Evolutionary conservation across 495 filamentous ascomycete genomes (phyloP).

Genomic region (Lichenothelia convexa): DNA sequence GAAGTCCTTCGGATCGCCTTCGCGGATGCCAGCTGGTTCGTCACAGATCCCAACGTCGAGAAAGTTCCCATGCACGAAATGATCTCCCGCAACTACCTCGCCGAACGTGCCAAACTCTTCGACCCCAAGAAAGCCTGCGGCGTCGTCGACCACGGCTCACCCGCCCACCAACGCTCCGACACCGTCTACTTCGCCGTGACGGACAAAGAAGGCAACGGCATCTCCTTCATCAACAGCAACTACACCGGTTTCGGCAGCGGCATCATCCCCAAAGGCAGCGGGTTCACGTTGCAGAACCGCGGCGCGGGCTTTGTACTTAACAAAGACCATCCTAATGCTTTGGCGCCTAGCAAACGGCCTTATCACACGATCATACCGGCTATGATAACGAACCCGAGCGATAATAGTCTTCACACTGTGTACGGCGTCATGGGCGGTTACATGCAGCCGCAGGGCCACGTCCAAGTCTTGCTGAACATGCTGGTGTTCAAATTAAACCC

Average conservation of each 20-base stretch:
- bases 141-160: slow-evolving; percentile 40
- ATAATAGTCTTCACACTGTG: slow-evolving; percentile 57
- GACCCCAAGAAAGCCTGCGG: slow-evolving; percentile 36
- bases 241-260: slow-evolving; percentile 78
- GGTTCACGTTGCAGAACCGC: slow-evolving; percentile 92
- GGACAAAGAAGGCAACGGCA: slow-evolving; percentile 68
- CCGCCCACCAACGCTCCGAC: slow-evolving; percentile 56
- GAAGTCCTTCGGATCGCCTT: slow-evolving; percentile 86
- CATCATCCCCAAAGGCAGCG: slow-evolving; percentile 67
- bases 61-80: slow-evolving; percentile 46
- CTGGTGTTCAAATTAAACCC: slow-evolving; percentile 66
- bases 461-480: slow-evolving; percentile 87
- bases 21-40: slow-evolving; percentile 75
- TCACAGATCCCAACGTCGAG: slow-evolving; percentile 58
- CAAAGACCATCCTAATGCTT: slow-evolving; percentile 51
- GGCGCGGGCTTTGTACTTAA: slow-evolving; percentile 63
- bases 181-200: slow-evolving; percentile 87
- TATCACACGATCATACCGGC: slow-evolving; percentile 98
- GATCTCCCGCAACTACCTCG: slow-evolving; percentile 43
- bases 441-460: slow-evolving; percentile 97
- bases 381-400: slow-evolving; percentile 57
- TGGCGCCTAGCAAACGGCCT: slow-evolving; percentile 70
- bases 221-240: slow-evolving; percentile 93
- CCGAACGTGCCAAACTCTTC: slow-evolving; percentile 53
- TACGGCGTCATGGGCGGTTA: slow-evolving; percentile 97